Evolutionary conservation across 2,329 filamentous ascomycete genomes (phyloP).

Genomic region (Colletotrichum eremochloae): DNA sequence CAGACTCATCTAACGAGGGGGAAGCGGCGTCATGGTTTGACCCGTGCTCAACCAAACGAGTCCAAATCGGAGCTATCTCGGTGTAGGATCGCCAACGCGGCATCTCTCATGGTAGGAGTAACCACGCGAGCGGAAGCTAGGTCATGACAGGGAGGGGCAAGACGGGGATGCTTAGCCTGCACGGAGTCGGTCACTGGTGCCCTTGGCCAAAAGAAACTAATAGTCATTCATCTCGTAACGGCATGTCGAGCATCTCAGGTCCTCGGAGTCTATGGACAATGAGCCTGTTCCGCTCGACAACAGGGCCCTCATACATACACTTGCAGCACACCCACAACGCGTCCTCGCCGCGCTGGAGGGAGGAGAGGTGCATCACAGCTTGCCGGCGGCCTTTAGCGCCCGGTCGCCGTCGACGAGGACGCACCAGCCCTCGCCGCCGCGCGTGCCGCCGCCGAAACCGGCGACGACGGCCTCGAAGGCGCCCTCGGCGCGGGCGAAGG

Average conservation of each 20-base stretch:
- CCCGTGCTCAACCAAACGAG: constrained; percentile 6
- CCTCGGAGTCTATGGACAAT: not conserved
- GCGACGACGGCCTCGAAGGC: constrained; percentile 79
- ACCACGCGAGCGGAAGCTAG: constrained; percentile 2
- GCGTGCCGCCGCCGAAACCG: constrained; percentile 67
- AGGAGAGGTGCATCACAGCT: constrained; percentile 53
- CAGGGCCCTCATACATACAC: not conserved
- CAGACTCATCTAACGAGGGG: not conserved
- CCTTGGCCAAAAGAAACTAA: not conserved
- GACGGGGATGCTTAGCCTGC: not conserved
- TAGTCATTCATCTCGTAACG: constrained; percentile 19
- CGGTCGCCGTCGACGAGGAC: constrained; percentile 86
- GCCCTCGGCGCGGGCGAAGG: constrained; percentile 72
- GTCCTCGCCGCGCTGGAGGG: not conserved
- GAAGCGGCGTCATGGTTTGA: constrained; percentile 5
- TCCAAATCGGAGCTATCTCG: constrained; percentile 31
- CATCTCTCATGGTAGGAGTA: constrained; percentile 14
- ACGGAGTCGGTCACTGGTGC: not conserved
- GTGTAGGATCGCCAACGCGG: constrained; percentile 28
- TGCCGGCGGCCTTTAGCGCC: constrained; percentile 69
- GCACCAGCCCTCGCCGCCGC: constrained; percentile 84
- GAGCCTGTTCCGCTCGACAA: not conserved
- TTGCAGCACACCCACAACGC: not conserved
- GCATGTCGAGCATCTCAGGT: not conserved
- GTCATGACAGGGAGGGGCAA: not conserved